Base-by-base conservation (phyloP, 1,284 basidiomycete genomes). In the Ustilago curta region DNA sequence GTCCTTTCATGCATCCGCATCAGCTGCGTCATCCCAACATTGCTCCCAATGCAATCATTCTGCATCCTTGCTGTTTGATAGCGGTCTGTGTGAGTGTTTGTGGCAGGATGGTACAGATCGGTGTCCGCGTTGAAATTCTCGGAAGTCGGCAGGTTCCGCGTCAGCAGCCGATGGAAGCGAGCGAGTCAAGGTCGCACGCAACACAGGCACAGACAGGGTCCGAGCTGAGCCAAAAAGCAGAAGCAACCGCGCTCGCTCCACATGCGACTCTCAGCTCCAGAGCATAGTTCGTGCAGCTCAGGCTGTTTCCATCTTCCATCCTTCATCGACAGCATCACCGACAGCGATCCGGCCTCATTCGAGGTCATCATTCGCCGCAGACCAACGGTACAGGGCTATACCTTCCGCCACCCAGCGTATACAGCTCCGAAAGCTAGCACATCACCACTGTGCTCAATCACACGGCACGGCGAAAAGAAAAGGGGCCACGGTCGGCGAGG, bases 281-380 rank as follows among this genome's bases (percentile, higher is more conserved):
- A 23, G 40, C 40, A 50, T 51, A 21, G 37, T 37, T 54, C 49
- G 56, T 59, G 62, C 62, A 58, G 50, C 32, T 48, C n/a, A n/a
- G 18, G 35, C 25, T 32, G n/a, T 21, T 21, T 9, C 19, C 18
- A 8, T 21, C n/a, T 49, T 18, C 16, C 14, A 8, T 18, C 29
- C n/a, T 2, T 42, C 16, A 37, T 16, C 32, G 16, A 50, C 32
- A 50, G 31, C 48, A 50, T 8, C 31, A 50, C 14, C 32, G 32
- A 14, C 21, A 37, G 19, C 27, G 19, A 48, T n/a, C 18, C 27
- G 27, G 35, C 8, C 35, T 51, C 50, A n/a, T 39, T 25, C 50
- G 14, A 39, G 37, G 12, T 16, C 37, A 23, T 23, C 37, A 51
- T 37, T 27, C 16, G 37, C 16, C 6, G 31, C 27, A n/a, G 31